phyloP scores from a whole-genome alignment of 257 asterid genomes.

The Handroanthus guayacan region DNA sequence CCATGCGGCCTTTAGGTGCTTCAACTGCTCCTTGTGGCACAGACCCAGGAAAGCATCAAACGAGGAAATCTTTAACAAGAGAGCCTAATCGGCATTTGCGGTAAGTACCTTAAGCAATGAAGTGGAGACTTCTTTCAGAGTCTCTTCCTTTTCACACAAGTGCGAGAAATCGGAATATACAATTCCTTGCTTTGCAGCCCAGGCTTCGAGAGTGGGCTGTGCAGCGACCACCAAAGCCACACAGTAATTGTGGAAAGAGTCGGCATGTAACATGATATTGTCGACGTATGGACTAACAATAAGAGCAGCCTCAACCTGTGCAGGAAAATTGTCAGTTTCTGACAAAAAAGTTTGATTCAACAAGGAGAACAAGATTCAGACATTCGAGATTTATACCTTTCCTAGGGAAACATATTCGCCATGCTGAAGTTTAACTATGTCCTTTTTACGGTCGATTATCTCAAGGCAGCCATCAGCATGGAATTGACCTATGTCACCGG shows the following conservation, averaged over 20 bases:
- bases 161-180: conserved; percentile 66
- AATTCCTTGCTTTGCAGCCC: conserved; percentile 78
- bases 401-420: conserved; percentile 98
- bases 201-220: conserved; percentile 71
- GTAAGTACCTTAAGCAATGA: conserved; percentile 77
- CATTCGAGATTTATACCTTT: conserved; percentile 55
- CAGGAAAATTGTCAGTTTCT: conserved; percentile 20
- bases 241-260: conserved; percentile 81
- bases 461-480: conserved; percentile 94
- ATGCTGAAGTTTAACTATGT: conserved; percentile 94
- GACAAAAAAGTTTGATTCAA: conserved; percentile 27
- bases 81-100: background rate
- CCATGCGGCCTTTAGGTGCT: too few species aligned
- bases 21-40: too few species aligned
- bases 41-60: too few species aligned
- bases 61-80: background rate
- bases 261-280: conserved; percentile 90
- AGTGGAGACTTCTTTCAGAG: conserved; percentile 72
- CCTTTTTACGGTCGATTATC: conserved; percentile 96
- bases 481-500: conserved; percentile 91
- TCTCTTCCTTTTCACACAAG: conserved; percentile 70
- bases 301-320: conserved; percentile 91
- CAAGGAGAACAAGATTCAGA: background rate
- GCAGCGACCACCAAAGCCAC: conserved; percentile 94
- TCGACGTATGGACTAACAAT: conserved; percentile 71